Base-by-base conservation (phyloP, 2,329 filamentous ascomycete species). In the Arthrobotrys musiformis region DNA sequence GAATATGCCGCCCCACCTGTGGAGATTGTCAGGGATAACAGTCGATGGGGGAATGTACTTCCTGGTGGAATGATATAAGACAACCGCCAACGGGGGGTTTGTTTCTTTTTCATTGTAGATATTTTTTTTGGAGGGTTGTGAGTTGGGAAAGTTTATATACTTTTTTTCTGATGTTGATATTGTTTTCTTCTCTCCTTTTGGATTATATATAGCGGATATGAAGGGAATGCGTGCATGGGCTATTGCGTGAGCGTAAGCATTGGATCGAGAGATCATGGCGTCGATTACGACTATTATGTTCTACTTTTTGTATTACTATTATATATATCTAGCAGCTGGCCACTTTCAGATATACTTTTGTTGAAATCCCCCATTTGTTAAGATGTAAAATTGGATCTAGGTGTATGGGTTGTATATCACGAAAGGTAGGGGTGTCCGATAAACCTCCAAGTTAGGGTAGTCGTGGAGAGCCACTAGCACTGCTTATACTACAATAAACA, bases 51-150 rank as follows among this genome's bases (percentile, higher is more conserved):
- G 11, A 70, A 70, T 58, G 60, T 77, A 15, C 64, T 77, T 2
- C 73, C 73, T 40, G 73, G 73, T 22, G 73, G 73, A 48, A 77
- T 77, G 73, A 77, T 77, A 37, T 77, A 26, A 66, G 54, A 13
- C 1, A 8, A 6, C 19, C n/a, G 60, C 8, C 61, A 52, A 37
- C 24, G 33, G 33, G 33, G 5, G 40, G n/a, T n/a, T n/a, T n/a
- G n/a, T n/a, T n/a, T n/a, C n/a, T n/a, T n/a, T 44, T 48, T 48
- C 44, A 17, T 50, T 73, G 69, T 73, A 73, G 13, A 73, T 73
- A 73, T 66, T 66, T 42, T 24, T 40, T 40, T 40, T 33, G 30
- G 28, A n/a, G 22, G n/a, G n/a, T n/a, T 13, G 15, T 24, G 46
- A 35, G 22, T 11, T 67, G 44, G 30, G 54, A 26, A 26, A 33